These are phyloP conservation scores for Isatis tinctoria DNA, from an alignment of 345 rosid genomes.

Conservation along the genomic window DNA sequence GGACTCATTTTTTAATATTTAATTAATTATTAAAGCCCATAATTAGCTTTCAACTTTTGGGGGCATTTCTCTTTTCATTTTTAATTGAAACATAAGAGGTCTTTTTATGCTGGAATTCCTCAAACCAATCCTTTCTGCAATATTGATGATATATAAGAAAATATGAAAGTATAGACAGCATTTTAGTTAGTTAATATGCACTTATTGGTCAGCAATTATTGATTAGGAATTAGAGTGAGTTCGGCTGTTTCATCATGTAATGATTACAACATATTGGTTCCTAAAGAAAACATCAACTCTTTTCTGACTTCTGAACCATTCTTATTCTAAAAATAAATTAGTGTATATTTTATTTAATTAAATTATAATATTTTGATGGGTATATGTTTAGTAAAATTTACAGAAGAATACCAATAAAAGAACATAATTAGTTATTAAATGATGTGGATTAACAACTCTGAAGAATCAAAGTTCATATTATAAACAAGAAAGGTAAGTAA, in stretches of 20 bases:
- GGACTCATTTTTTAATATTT: background rate
- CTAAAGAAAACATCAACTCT: no score
- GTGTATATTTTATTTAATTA: no score
- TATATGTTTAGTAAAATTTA: no score
- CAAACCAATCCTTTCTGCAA: conserved; percentile 15
- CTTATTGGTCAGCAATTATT: conserved; percentile 18
- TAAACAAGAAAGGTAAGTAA: no score
- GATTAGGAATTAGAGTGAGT: conserved; percentile 15
- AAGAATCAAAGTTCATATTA: no score
- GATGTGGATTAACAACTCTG: no score
- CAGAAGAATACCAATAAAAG: no score
- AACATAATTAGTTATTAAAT: no score
- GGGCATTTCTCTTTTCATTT: background rate
- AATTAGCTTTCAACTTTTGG: conserved; percentile 3
- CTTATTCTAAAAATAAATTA: no score
- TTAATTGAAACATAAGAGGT: background rate
- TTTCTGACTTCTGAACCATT: no score
- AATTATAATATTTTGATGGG: no score
- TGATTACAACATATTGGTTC: conserved; percentile 15
- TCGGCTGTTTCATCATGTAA: conserved; percentile 24
- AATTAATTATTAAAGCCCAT: background rate
- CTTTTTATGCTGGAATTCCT: conserved; percentile 28
- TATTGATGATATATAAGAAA: background rate
- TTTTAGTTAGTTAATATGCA: background rate
- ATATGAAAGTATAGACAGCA: conserved; percentile 4